phyloP scores from a whole-genome alignment of 169 alveolate genomes.

The Eimeria zaria region DNA sequence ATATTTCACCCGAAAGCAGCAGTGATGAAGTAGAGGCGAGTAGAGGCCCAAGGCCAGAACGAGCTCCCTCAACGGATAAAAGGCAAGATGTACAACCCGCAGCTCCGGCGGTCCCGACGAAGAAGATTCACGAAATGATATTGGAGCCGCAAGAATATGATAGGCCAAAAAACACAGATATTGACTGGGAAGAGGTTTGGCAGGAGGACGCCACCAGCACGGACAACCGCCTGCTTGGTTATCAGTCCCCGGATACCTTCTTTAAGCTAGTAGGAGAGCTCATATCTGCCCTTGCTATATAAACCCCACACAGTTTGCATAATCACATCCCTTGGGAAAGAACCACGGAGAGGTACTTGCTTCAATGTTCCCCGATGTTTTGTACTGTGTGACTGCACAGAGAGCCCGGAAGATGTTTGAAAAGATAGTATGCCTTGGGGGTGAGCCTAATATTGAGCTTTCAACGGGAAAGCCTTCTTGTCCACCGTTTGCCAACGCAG shows the following conservation, averaged over 20 bases:
- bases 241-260: background rate
- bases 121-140: background rate
- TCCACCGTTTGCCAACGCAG: background rate
- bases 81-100: background rate
- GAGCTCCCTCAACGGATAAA: background rate
- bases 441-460: background rate
- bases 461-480: background rate
- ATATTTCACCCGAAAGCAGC: background rate
- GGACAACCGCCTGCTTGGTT: background rate
- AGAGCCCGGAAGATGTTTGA: background rate
- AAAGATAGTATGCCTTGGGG: background rate
- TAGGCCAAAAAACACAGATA: background rate
- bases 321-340: background rate
- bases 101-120: background rate
- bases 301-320: background rate
- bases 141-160: background rate
- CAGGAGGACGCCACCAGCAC: background rate
- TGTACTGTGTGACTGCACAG: conserved; percentile 9
- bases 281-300: background rate
- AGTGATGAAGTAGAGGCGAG: background rate
- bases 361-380: background rate
- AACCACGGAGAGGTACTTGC: background rate
- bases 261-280: background rate
- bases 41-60: background rate
- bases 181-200: background rate